Evolutionary conservation across 257 asterid genomes (phyloP).

Genomic region (Ilex aquifolium): DNA sequence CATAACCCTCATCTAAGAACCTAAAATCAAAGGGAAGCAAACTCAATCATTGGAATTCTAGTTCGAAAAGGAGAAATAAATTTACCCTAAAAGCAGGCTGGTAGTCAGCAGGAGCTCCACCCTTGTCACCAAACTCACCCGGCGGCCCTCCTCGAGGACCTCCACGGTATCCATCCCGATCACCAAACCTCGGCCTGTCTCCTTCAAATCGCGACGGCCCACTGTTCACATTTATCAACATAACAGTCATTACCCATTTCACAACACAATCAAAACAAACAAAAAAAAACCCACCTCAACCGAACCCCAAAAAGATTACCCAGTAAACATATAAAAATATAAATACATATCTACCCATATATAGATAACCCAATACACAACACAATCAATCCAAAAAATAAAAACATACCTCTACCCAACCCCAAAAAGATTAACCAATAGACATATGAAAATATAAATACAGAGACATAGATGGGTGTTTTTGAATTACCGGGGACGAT

Average conservation of each 20-base stretch:
- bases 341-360: background rate
- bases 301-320: background rate
- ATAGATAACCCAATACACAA: background rate
- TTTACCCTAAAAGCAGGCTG: background rate
- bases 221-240: background rate
- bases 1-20: background rate
- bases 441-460: too few relatives aligned
- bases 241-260: background rate
- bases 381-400: background rate
- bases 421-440: too few relatives aligned
- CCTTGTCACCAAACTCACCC: constrained; percentile 1
- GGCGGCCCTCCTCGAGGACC: background rate
- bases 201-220: background rate
- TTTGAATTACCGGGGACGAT: background rate
- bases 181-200: background rate
- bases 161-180: background rate
- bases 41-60: background rate
- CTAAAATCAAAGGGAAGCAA: background rate
- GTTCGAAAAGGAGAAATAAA: background rate
- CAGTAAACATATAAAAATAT: background rate
- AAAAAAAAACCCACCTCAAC: background rate
- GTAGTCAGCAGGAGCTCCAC: background rate
- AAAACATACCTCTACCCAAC: background rate
- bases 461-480: background rate
- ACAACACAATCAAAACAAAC: background rate